Percentiles rank a stretch among this genome's conserved stretches.
Evolutionary conservation across 768 basidiomycete species (phyloP).

Genomic region (Collybiopsis confluens): DNA sequence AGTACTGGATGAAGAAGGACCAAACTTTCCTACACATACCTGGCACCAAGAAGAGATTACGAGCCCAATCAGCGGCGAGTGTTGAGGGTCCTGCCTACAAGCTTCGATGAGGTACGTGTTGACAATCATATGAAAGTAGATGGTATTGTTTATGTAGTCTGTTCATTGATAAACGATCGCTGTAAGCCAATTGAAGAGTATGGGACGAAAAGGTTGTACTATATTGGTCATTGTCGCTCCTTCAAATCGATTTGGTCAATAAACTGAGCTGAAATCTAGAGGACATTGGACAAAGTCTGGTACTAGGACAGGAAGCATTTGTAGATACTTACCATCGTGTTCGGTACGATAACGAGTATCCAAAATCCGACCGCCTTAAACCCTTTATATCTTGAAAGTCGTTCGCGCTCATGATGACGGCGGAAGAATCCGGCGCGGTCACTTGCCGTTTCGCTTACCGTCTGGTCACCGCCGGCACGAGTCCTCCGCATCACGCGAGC

Average conservation of each 20-base stretch:
- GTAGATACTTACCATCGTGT: conserved; percentile 59
- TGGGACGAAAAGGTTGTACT: no score
- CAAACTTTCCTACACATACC: conserved; percentile 25
- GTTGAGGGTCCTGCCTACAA: conserved; percentile 52
- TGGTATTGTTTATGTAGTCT: conserved; percentile 79
- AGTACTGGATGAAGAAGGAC: background rate
- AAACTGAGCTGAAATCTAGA: background rate
- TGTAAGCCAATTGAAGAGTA: no score
- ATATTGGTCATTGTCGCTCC: conserved; percentile 88
- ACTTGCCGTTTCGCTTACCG: no score
- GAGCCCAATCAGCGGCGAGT: conserved; percentile 59
- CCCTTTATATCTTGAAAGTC: background rate
- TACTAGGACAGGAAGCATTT: no score
- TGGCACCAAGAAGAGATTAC: conserved; percentile 77
- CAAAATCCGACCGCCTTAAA: conserved; percentile 39
- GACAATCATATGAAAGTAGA: conserved; percentile 79
- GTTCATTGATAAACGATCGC: no score
- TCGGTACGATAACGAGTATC: conserved; percentile 55
- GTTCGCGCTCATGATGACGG: background rate
- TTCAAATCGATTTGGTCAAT: conserved; percentile 21
- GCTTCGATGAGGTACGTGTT: conserved; percentile 72
- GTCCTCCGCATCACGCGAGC: no score
- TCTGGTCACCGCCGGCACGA: no score
- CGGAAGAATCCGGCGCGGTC: no score
- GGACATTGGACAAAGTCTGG: no score